Evolutionary conservation across 148 eudicot species (phyloP), one percentile per base, ranked within the genome.

Genomic region (Chenopodium suecicum): DNA sequence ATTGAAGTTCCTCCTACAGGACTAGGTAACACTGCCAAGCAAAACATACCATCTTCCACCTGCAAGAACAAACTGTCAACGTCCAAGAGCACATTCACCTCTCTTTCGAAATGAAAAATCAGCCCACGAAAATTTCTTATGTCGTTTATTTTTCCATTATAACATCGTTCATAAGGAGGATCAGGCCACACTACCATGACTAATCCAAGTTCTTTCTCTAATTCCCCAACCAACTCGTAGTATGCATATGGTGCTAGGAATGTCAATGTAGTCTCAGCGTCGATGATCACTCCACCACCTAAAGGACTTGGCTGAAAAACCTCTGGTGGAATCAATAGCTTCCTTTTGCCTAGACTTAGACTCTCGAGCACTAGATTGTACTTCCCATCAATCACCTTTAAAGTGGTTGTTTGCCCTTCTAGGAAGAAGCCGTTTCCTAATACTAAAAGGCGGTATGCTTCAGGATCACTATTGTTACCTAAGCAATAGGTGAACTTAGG

Each of bases 1-100:
- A 81, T 79, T 1, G 83, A 67, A 54, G 69, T 73, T 82, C 84
- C 83, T 81, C 74, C 75, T 76, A 44, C 31, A 75, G 84, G 84
- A 52, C 84, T 82, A 5, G 79, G 79, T 75, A 82, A 76, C 34
- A 82, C 74, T 25, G 54, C 79, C 66, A 75, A 68, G 60, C 79
- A 75, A 19, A 82, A 82, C 75, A 67, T 34, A 2, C 37, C 69
- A 41, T 68, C 69, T 11, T 76, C 84, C 56, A 68, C 84, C 64
- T 82, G 84, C 44, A 82, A 41, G 79, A 82, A 82, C 67, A 82
- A 73, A 46, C 76, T 82, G 0, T 19, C 17, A 9, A 68, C 62
- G 37, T 76, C 79, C 69, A 69, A 50, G 9, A 56, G 34, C 31
- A 82, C 79, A 29, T 68, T 41, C 23, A 82, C 32, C 9, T 60